Evolutionary conservation across 176 grass and related monocot genomes (phyloP).

Genomic region (Panicum miliaceum): DNA sequence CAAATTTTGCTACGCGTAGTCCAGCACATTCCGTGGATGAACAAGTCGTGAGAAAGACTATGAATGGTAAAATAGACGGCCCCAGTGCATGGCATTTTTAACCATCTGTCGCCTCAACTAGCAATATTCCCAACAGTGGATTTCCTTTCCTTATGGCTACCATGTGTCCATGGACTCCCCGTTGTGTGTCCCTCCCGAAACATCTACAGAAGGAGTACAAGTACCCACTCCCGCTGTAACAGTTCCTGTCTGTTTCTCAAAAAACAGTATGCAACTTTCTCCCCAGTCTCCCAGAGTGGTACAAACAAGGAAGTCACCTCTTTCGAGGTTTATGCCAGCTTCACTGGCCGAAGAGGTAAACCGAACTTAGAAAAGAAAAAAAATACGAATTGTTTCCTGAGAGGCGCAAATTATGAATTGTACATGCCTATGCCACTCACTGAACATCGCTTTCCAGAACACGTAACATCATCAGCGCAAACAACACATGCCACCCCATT

Average conservation of each 20-base stretch:
- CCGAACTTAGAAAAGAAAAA: background rate
- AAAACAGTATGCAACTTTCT: conserved; percentile 37
- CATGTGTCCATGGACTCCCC: background rate
- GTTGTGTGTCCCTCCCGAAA: background rate
- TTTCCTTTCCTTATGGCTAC: background rate
- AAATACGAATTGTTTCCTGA: background rate
- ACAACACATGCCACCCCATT: background rate
- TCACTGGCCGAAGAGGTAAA: background rate
- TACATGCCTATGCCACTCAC: background rate
- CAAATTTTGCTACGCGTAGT: background rate
- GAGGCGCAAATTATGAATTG: background rate
- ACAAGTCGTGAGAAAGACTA: background rate
- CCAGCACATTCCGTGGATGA: background rate
- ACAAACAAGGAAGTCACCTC: background rate
- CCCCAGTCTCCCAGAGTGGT: background rate
- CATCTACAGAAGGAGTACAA: conserved; percentile 30
- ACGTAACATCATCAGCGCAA: background rate
- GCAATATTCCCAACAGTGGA: background rate
- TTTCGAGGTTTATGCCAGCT: conserved; percentile 10
- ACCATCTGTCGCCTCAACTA: background rate
- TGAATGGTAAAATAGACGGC: background rate
- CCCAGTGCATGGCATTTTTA: background rate
- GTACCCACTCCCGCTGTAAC: background rate
- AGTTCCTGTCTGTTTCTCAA: conserved; percentile 33
- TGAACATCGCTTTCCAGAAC: background rate